Evolutionary conservation across 75 land plant genomes (phyloP).

Genomic region (Selaginella moellendorffii): DNA sequence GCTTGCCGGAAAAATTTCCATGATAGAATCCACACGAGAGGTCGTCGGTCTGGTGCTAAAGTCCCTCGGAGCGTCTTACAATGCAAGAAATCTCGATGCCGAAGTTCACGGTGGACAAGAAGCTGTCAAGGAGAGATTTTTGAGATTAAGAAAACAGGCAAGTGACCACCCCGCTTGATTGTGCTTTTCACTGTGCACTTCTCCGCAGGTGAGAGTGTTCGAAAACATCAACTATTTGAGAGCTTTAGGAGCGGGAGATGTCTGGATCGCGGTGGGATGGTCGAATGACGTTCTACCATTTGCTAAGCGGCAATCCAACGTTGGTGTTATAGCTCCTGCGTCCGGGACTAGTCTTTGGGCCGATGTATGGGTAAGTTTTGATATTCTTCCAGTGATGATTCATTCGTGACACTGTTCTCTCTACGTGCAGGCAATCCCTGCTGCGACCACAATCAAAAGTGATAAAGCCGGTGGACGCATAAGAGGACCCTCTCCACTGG

Average conservation of each 20-base stretch:
- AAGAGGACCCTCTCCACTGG: conserved; percentile 75
- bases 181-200: too few relatives aligned
- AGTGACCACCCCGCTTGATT: too few relatives aligned
- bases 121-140: conserved; percentile 34
- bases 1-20: conserved; percentile 76
- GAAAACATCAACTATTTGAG: conserved; percentile 69
- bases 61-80: conserved; percentile 71
- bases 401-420: too few relatives aligned
- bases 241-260: conserved; percentile 75
- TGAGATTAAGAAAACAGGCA: conserved; percentile 54
- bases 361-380: conserved; percentile 62
- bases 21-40: conserved; percentile 83
- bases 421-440: conserved; percentile 53
- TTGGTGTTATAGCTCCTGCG: conserved; percentile 69
- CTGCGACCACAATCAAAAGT: conserved; percentile 35
- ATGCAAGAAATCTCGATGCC: conserved; percentile 41
- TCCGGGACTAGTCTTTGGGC: conserved; percentile 96
- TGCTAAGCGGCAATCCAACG: conserved; percentile 68
- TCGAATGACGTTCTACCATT: conserved; percentile 79
- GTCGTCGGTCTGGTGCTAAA: conserved; percentile 82
- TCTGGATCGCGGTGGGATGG: conserved; percentile 98
- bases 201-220: conserved; percentile 69
- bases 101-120: conserved; percentile 59
- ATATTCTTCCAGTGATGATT: conserved; percentile 2
- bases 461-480: conserved; percentile 55